Evolutionary conservation across 2,329 filamentous ascomycete species (phyloP).

Genomic region (Knoxdaviesia proteae): DNA sequence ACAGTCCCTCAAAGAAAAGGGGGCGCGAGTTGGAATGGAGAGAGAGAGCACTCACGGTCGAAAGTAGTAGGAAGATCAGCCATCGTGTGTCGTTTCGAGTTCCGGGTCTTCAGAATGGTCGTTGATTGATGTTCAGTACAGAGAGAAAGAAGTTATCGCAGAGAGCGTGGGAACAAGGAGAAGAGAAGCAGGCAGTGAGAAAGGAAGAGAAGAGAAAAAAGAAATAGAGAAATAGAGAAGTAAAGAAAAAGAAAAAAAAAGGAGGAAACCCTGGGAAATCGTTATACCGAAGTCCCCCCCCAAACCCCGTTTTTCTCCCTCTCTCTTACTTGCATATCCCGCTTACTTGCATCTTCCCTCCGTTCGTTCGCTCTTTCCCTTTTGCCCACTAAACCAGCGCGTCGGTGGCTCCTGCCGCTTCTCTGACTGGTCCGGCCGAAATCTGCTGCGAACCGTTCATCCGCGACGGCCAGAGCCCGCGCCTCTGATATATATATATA

Average conservation of each 20-base stretch:
- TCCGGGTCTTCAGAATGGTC: background rate
- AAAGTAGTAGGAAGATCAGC: constrained; percentile 34
- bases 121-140: background rate
- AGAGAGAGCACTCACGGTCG: constrained; percentile 24
- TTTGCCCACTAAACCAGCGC: too few species aligned
- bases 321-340: too few species aligned
- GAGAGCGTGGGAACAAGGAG: background rate
- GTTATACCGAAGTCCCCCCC: too few species aligned
- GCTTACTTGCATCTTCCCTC: too few species aligned
- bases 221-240: too few species aligned
- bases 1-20: background rate
- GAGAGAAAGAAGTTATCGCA: background rate
- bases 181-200: background rate
- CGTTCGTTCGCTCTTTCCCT: too few species aligned
- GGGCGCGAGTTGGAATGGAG: background rate
- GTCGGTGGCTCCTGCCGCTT: too few species aligned
- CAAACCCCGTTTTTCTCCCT: too few species aligned
- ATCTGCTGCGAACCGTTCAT: too few species aligned
- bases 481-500: too few species aligned
- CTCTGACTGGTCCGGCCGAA: too few species aligned
- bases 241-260: background rate
- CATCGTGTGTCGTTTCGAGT: constrained; percentile 16
- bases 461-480: too few species aligned
- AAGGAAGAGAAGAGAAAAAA: background rate
- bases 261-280: background rate